Percentiles rank a stretch among this genome's conserved stretches.
Conservation (phyloP, 495 filamentous ascomycete genomes). For the Bacidia rubella region DNA sequence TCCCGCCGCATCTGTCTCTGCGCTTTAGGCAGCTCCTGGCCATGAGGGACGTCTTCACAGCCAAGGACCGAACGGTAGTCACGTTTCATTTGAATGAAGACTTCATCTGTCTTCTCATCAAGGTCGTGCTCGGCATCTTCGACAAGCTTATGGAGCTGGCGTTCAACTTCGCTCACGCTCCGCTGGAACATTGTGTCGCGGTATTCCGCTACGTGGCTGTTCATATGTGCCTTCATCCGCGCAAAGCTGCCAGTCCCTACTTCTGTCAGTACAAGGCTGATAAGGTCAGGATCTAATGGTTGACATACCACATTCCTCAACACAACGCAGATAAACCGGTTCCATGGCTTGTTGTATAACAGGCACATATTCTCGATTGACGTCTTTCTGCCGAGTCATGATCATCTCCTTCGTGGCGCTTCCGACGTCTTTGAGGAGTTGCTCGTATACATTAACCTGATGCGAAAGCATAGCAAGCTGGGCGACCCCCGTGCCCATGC, state of each 20-base stretch:
- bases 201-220: conserved; percentile 29
- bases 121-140: conserved; percentile 23
- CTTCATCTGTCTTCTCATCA: conserved; percentile 25
- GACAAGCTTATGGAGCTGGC: conserved; percentile 26
- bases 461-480: conserved; percentile 28
- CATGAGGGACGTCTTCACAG: conserved; percentile 9
- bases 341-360: conserved; percentile 35
- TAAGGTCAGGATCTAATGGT: background rate
- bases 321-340: conserved; percentile 34
- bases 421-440: conserved; percentile 24
- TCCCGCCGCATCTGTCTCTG: conserved; percentile 13
- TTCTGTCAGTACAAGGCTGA: background rate
- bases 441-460: conserved; percentile 33
- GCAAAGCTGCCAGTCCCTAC: conserved; percentile 33
- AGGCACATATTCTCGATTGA: conserved; percentile 42
- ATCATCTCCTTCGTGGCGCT: conserved; percentile 22
- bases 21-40: conserved; percentile 13
- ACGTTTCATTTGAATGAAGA: conserved; percentile 27
- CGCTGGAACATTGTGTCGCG: conserved; percentile 38
- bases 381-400: conserved; percentile 36
- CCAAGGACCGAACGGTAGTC: conserved; percentile 31
- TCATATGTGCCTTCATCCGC: conserved; percentile 45
- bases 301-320: conserved; percentile 28
- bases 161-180: conserved; percentile 28
- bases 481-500: conserved; percentile 23